Percentiles rank a stretch among this genome's conserved stretches.
phyloP scores from a whole-genome alignment of 2,329 filamentous ascomycete species.

The Paramyrothecium sp. region DNA sequence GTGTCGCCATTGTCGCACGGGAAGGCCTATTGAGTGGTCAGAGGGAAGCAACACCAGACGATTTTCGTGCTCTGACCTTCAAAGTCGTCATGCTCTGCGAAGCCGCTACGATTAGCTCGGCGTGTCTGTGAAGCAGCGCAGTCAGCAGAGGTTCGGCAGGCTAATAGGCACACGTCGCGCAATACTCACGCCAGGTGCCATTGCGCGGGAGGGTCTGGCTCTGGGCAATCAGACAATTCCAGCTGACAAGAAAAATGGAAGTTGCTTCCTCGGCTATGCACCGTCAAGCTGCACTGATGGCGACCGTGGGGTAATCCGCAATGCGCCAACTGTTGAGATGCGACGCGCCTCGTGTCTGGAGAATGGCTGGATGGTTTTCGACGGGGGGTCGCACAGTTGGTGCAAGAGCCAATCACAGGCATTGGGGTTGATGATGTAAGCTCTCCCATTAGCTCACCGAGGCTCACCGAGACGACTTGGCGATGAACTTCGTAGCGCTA shows the following conservation, averaged over 20 bases:
- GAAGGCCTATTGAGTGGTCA: slow-evolving; percentile 61
- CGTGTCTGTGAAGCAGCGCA: slow-evolving; percentile 41
- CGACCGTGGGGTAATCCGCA: slow-evolving; percentile 1
- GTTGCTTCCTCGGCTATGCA: no score
- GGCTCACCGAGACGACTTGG: not conserved
- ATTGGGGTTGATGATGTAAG: slow-evolving; percentile 21
- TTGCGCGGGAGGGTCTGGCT: slow-evolving; percentile 16
- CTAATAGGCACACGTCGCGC: slow-evolving; percentile 2
- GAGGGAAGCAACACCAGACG: slow-evolving; percentile 2
- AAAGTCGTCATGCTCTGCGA: slow-evolving; percentile 61
- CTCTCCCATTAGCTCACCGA: not conserved
- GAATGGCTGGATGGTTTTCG: slow-evolving; percentile 14
- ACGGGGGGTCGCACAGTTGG: slow-evolving; percentile 15
- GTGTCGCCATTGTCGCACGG: slow-evolving; percentile 86
- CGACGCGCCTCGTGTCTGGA: slow-evolving; percentile 13
- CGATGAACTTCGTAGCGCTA: no score
- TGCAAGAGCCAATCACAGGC: slow-evolving; percentile 15
- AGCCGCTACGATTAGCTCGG: slow-evolving; percentile 55
- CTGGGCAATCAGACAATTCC: not conserved
- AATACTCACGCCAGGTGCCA: slow-evolving; percentile 39
- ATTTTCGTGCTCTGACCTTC: slow-evolving; percentile 41
- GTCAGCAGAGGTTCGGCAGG: slow-evolving; percentile 13
- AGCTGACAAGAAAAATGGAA: not conserved
- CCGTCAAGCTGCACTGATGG: no score
- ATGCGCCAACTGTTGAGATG: slow-evolving; percentile 8